phyloP scores from a whole-genome alignment of 345 rosid genomes.

The Pistacia vera region DNA sequence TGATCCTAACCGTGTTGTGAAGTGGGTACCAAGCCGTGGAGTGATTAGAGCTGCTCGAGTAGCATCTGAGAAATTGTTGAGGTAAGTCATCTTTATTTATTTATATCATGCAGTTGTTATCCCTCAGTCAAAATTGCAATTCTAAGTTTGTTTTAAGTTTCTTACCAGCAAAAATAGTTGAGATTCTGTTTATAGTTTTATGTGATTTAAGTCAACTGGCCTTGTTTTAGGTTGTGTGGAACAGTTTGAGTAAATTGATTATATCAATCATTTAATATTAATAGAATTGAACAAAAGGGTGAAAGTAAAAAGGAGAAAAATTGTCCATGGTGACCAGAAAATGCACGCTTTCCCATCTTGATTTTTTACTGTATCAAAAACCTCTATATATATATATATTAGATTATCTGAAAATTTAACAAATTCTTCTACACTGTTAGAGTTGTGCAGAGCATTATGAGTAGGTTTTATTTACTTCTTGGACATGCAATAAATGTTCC shows the following conservation, averaged over 20 bases:
- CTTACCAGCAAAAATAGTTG: neutral
- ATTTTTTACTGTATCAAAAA: neutral
- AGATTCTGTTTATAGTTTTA: neutral
- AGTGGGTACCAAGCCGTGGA: conserved; percentile 66
- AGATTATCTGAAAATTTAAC: neutral
- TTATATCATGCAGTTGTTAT: neutral
- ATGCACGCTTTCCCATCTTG: neutral
- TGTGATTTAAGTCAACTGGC: neutral
- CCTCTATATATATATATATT: too few relatives aligned
- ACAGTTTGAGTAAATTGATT: neutral
- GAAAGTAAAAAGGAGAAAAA: neutral
- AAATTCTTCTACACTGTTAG: neutral
- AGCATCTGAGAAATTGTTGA: conserved; percentile 82
- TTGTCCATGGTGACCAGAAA: neutral
- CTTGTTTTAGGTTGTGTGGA: neutral
- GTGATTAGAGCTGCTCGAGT: conserved; percentile 77
- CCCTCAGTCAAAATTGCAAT: neutral
- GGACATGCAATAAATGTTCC: neutral
- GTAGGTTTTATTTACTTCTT: conserved; percentile 1
- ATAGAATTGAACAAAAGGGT: neutral
- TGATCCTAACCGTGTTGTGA: conserved; percentile 68
- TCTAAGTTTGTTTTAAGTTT: neutral
- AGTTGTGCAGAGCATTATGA: neutral
- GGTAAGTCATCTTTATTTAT: conserved; percentile 41
- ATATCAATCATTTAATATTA: neutral